Conservation (phyloP, 2,329 filamentous ascomycete genomes). For the Ustilaginoidea virens region DNA sequence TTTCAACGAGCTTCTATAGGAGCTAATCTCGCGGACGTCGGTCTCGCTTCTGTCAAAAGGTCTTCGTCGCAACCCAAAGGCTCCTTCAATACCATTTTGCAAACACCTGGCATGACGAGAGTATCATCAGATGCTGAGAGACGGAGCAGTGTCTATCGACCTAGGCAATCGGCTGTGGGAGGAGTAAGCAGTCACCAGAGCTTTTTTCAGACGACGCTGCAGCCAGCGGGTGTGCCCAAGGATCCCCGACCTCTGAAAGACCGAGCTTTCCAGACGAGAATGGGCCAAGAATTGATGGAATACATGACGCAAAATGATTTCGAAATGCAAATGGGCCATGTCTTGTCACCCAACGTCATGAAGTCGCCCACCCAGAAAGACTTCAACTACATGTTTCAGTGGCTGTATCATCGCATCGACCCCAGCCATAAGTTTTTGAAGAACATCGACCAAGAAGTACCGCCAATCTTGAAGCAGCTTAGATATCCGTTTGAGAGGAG, state of each 20-base stretch:
- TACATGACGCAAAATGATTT: constrained; percentile 91
- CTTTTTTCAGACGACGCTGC: constrained; percentile 82
- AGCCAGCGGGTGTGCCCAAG: constrained; percentile 64
- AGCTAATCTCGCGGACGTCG: constrained; percentile 62
- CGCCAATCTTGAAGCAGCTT: constrained; percentile 79
- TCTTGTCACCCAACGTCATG: constrained; percentile 76
- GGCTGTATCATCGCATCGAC: constrained; percentile 92
- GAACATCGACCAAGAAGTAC: constrained; percentile 88
- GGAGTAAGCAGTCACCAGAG: constrained; percentile 62
- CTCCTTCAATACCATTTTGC: constrained; percentile 7
- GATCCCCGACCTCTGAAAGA: constrained; percentile 83
- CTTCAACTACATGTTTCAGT: constrained; percentile 96
- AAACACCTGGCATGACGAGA: constrained; percentile 39
- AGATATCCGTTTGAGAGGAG: constrained; percentile 90
- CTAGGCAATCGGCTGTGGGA: constrained; percentile 51
- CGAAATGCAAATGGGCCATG: constrained; percentile 94
- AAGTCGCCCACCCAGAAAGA: constrained; percentile 96
- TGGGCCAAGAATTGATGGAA: constrained; percentile 80
- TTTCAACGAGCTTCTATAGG: constrained; percentile 79
- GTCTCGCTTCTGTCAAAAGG: constrained; percentile 71
- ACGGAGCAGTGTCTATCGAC: constrained; percentile 69
- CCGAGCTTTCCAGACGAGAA: constrained; percentile 60
- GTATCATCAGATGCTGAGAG: constrained; percentile 40
- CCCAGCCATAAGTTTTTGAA: constrained; percentile 88
- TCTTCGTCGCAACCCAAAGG: constrained; percentile 67